These are phyloP conservation scores for Nakazawaea anatomiae DNA, from an alignment of 805 yeast species.

Conservation along the genomic window DNA sequence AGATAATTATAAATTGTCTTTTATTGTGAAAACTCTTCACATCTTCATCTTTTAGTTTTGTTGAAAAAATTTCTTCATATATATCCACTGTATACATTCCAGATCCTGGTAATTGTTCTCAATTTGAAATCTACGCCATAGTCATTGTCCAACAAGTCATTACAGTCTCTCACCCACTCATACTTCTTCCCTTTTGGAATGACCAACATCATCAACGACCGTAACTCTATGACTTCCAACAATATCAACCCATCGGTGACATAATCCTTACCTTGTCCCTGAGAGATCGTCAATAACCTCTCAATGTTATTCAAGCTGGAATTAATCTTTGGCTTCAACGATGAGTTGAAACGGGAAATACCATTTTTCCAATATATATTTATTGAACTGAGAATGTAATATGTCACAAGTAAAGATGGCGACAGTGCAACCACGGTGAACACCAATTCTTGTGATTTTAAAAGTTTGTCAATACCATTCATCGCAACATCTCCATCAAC, in stretches of 20 bases:
- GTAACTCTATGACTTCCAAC: constrained; percentile 59
- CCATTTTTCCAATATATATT: constrained; percentile 30
- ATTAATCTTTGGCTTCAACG: constrained; percentile 29
- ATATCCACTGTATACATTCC: constrained; percentile 44
- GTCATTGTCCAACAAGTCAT: constrained; percentile 44
- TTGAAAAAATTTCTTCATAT: not conserved
- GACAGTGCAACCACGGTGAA: constrained; percentile 87
- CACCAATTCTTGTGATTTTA: constrained; percentile 90
- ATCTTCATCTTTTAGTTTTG: no score
- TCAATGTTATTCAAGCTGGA: constrained; percentile 54
- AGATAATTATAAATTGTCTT: no score
- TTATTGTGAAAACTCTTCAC: no score
- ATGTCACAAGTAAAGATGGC: constrained; percentile 62
- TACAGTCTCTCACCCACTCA: constrained; percentile 62
- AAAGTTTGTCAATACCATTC: constrained; percentile 81
- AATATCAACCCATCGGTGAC: constrained; percentile 53
- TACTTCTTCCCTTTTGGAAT: constrained; percentile 42
- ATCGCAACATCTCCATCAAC: constrained; percentile 92
- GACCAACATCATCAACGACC: constrained; percentile 38
- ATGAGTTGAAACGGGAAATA: constrained; percentile 24
- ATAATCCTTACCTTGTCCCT: constrained; percentile 19
- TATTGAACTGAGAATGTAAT: constrained; percentile 32
- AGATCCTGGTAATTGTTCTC: constrained; percentile 48
- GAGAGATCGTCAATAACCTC: constrained; percentile 35
- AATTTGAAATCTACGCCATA: constrained; percentile 33